These are phyloP conservation scores for Raddia distichophylla DNA, from an alignment of 176 grass and related monocot species.

Conservation along the genomic window DNA sequence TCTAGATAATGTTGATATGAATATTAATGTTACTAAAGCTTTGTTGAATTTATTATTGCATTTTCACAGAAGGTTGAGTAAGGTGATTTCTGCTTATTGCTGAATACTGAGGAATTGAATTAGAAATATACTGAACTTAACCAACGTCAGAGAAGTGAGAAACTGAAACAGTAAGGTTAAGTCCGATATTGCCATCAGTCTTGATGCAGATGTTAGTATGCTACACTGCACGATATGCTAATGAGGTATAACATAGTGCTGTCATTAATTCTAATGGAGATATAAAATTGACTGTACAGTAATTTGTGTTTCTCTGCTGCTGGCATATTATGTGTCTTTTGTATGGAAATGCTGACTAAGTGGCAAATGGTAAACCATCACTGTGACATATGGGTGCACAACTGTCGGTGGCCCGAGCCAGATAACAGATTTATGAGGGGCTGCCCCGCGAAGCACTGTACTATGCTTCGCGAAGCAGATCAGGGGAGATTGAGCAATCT, in stretches of 20 bases:
- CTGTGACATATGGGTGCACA: neutral
- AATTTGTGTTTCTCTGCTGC: neutral
- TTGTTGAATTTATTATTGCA: constrained; percentile 21
- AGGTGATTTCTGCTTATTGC: constrained; percentile 24
- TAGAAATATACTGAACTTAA: constrained; percentile 12
- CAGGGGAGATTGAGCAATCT: too few species aligned
- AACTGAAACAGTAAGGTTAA: neutral
- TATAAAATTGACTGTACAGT: neutral
- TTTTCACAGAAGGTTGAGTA: constrained; percentile 16
- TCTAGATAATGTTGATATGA: constrained; percentile 10
- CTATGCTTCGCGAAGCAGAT: too few species aligned
- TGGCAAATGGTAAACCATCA: constrained; percentile 9
- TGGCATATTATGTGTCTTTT: neutral
- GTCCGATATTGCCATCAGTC: neutral
- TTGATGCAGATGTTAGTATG: constrained; percentile 1
- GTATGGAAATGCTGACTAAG: neutral
- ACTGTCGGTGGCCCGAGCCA: too few species aligned
- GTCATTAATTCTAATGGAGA: neutral
- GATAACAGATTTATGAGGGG: too few species aligned
- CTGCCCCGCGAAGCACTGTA: too few species aligned
- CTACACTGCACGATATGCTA: neutral
- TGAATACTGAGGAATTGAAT: constrained; percentile 9
- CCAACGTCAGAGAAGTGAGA: neutral
- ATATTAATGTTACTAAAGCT: neutral
- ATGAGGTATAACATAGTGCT: neutral